A percentile compares a stretch with the other conserved stretches of the same genome.
phyloP scores from a whole-genome alignment of 2,329 filamentous ascomycete genomes.

The Trichoderma atrobrunneum region DNA sequence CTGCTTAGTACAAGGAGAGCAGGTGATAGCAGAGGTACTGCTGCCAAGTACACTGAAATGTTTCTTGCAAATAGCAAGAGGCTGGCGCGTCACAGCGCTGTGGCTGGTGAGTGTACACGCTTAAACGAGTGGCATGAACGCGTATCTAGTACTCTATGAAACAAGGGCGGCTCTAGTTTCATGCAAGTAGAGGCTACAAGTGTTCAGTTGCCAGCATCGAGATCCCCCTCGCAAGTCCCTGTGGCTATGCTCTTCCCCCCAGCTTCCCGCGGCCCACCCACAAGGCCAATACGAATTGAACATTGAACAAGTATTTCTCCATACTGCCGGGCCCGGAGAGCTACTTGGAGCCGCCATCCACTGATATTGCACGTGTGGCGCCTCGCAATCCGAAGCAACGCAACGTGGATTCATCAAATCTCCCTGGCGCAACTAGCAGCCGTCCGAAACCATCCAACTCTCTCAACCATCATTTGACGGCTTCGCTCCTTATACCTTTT shows the following conservation, averaged over 20 bases:
- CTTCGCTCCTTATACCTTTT: conserved; percentile 18
- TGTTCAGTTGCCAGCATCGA: neutral
- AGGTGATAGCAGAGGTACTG: neutral
- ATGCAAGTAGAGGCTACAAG: neutral
- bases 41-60: neutral
- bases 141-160: neutral
- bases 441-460: conserved; percentile 7
- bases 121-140: neutral
- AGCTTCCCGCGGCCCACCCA: neutral
- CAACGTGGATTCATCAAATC: conserved; percentile 19
- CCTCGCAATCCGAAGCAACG: conserved; percentile 10
- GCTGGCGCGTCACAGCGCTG: conserved; percentile 15
- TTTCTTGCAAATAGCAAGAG: neutral
- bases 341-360: neutral
- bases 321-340: neutral
- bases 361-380: conserved; percentile 10
- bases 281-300: neutral
- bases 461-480: conserved; percentile 8
- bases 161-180: neutral
- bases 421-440: conserved; percentile 3
- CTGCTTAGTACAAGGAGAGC: neutral
- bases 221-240: neutral
- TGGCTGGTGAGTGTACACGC: conserved; percentile 12
- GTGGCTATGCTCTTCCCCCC: conserved; percentile 5
- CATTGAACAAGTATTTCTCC: neutral